Conservation (phyloP, 2,329 filamentous ascomycete species). For the Biscogniauxia marginata region DNA sequence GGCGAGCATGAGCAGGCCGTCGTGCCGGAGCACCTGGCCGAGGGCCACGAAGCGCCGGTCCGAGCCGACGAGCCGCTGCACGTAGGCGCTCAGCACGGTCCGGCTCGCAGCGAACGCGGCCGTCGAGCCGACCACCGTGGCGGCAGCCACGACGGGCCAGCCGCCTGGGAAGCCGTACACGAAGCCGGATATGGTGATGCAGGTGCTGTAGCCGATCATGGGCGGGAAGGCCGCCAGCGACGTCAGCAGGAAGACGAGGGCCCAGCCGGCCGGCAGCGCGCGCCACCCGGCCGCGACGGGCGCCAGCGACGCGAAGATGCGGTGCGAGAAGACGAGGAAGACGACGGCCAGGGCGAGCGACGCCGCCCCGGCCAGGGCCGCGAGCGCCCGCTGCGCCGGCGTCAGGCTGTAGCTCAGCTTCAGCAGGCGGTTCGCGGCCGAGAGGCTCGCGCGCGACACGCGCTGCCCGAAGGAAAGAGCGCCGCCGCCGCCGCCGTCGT, state of each 20-base stretch:
- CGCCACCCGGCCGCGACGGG: conserved; percentile 78
- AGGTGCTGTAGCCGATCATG: conserved; percentile 81
- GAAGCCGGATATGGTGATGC: conserved; percentile 54
- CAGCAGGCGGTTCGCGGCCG: conserved; percentile 41
- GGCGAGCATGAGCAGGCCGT: conserved; percentile 83
- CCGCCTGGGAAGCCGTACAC: conserved; percentile 60
- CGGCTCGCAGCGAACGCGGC: conserved; percentile 78
- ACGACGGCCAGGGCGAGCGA: conserved; percentile 60
- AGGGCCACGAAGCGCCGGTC: conserved; percentile 89
- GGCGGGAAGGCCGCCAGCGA: conserved; percentile 83
- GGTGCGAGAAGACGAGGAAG: conserved; percentile 74
- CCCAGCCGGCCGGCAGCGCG: conserved; percentile 67
- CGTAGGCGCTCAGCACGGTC: conserved; percentile 74
- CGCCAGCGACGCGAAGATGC: conserved; percentile 72
- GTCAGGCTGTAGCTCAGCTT: conserved; percentile 55
- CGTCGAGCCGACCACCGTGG: conserved; percentile 75
- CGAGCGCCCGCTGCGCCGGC: conserved; percentile 60
- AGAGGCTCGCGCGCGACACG: conserved; percentile 43
- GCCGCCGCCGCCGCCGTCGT: conserved; percentile 11
- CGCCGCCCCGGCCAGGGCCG: conserved; percentile 49
- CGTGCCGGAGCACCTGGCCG: conserved; percentile 81
- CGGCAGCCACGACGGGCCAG: conserved; percentile 80
- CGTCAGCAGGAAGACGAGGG: conserved; percentile 72
- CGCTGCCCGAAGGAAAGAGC: conserved; percentile 36
- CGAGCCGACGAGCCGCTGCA: conserved; percentile 74